Conservation (phyloP, 108 stramenopile genomes). For the Chaetoceros muelleri region DNA sequence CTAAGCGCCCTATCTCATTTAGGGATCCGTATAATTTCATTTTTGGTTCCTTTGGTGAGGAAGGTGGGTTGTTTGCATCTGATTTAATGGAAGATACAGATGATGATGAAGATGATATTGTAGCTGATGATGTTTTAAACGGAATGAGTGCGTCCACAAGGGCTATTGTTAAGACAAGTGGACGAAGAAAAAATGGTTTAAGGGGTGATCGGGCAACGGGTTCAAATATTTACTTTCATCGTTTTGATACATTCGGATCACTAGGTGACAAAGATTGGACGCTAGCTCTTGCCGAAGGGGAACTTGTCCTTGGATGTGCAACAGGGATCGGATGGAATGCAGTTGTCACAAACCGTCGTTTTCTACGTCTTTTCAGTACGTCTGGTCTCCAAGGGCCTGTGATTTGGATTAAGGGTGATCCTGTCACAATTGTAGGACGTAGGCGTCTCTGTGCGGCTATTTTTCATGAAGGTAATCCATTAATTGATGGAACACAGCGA, state of each 20-base stretch:
- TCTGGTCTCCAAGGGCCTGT: conserved; percentile 63
- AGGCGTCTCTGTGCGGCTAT: conserved; percentile 54
- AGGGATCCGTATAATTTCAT: conserved; percentile 68
- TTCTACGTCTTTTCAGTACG: conserved; percentile 58
- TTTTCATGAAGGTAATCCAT: conserved; percentile 48
- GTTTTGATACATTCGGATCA: conserved; percentile 63
- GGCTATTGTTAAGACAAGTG: conserved; percentile 26
- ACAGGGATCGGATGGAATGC: conserved; percentile 67
- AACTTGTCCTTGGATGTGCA: conserved; percentile 66
- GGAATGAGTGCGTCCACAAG: conserved; percentile 30
- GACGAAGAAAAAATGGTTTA: conserved; percentile 13
- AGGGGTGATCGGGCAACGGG: conserved; percentile 28
- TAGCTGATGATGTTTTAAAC: conserved; percentile 22
- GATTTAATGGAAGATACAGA: conserved; percentile 56
- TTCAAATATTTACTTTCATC: conserved; percentile 64
- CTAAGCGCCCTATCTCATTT: conserved; percentile 49
- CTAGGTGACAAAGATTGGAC: conserved; percentile 74
- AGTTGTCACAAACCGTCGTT: conserved; percentile 61
- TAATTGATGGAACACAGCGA: conserved; percentile 67
- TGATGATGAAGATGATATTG: conserved; percentile 26
- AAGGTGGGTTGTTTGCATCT: conserved; percentile 68
- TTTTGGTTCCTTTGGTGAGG: conserved; percentile 68
- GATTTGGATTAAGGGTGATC: conserved; percentile 65
- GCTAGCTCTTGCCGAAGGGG: conserved; percentile 60
- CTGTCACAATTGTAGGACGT: conserved; percentile 71